Base-by-base conservation (phyloP, 495 filamentous ascomycete genomes). In the Filosporella fistucella region DNA sequence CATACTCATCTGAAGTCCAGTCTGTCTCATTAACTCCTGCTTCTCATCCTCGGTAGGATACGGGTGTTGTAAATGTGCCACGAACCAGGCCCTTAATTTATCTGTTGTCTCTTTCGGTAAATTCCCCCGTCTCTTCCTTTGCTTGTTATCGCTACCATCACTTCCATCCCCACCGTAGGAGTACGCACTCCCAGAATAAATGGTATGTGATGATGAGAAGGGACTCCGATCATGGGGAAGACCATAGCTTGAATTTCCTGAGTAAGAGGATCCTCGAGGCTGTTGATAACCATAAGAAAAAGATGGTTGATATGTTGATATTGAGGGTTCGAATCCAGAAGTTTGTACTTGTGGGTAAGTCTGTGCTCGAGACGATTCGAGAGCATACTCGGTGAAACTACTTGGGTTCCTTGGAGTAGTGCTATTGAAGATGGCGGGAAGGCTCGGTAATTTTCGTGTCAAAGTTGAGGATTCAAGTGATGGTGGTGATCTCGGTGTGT, bases 41-140 rank as follows among this genome's bases (percentile, higher is more conserved):
- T 96, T 96, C 65, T 95, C 86, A 40, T 94, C 89, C 59, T 96
- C 89, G 25, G 80, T 89, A 5, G 89, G 89, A 58, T 96, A 96
- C 0, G 89, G 89, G 58, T 91, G 88, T 23, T 80, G 70, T 4
- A 90, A 63, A 65, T 95, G 88, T 17, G 75, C 75, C 36, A 79
- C 60, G 49, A 93, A 88, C 89, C 89, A 96, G 12, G 74, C 68
- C n/a, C 85, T 78, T 30, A 96, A 72, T 44, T 84, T 82, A 63
- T 88, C 84, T 0, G 89, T 95, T 0, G 87, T 84, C 8, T 88
- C 81, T 62, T 93, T 94, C 16, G 89, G 89, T 13, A 96, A 67
- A 55, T 96, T 96, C 2, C 89, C 89, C 33, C 89, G 62, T 4
- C 74, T 52, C 47, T 69, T 80, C 41, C 89, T 69, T 37, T 78